Evolutionary conservation across 2,329 filamentous ascomycete genomes (phyloP).

Genomic region (Xylaria sp.): DNA sequence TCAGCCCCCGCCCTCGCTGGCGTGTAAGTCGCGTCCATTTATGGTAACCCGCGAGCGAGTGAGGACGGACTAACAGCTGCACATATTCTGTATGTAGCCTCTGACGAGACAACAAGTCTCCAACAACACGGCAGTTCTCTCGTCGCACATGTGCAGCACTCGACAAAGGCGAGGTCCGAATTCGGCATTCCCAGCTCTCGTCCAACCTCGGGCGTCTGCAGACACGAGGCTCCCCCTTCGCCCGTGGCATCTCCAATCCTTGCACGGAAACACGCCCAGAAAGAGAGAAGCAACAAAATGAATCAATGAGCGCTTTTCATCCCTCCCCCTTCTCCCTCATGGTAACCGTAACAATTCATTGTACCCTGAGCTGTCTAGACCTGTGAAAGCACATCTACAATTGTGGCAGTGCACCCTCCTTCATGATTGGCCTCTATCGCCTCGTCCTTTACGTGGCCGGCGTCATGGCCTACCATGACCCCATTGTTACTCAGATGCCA

Average conservation of each 20-base stretch:
- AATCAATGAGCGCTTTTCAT: not conserved
- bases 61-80: slow-evolving; percentile 4
- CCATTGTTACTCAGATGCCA: slow-evolving; percentile 8
- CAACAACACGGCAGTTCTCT: not conserved
- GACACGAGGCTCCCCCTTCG: not conserved
- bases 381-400: not conserved
- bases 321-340: not conserved
- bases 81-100: not conserved
- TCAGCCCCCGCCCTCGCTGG: not conserved
- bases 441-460: not conserved
- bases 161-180: not conserved
- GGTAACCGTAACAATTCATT: not conserved
- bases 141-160: not conserved
- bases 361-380: not conserved
- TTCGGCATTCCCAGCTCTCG: not conserved
- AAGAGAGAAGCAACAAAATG: too few species aligned
- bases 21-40: slow-evolving; percentile 6
- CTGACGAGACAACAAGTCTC: not conserved
- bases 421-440: not conserved
- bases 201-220: not conserved
- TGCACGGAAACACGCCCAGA: too few species aligned
- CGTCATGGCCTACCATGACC: not conserved
- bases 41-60: slow-evolving; percentile 10
- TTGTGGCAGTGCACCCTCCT: not conserved
- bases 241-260: not conserved